Conservation (phyloP, 441 rosid species). For the Erodium trifolium region DNA sequence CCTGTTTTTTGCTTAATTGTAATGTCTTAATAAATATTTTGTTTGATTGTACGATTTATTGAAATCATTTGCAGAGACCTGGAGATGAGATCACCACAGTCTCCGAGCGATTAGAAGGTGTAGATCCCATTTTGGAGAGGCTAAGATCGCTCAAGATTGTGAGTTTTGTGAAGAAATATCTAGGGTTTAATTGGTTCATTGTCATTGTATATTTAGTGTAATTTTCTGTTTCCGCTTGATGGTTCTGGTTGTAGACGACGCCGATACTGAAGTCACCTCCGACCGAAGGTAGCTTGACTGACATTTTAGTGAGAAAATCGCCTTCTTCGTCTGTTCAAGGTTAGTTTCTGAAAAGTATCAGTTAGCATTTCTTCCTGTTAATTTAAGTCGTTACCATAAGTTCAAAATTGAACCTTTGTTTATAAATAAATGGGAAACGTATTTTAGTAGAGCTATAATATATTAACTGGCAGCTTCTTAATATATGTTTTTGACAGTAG, state of each 20-base stretch:
- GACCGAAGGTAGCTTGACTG: conserved; percentile 80
- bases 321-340: conserved; percentile 51
- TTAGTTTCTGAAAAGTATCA: conserved; percentile 18
- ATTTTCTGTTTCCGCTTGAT: background rate
- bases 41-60: background rate
- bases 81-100: conserved; percentile 73
- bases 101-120: conserved; percentile 47
- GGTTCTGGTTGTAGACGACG: conserved; percentile 37
- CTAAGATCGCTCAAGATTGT: conserved; percentile 75
- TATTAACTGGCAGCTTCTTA: background rate
- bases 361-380: background rate
- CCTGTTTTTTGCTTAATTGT: background rate
- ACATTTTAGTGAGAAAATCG: conserved; percentile 76
- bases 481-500: background rate
- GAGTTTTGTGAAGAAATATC: conserved; percentile 17
- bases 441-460: background rate
- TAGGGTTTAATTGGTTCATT: background rate
- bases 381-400: background rate
- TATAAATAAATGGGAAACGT: background rate
- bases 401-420: background rate
- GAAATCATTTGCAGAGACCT: conserved; percentile 22
- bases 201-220: background rate
- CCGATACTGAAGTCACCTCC: conserved; percentile 70
- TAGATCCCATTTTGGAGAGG: conserved; percentile 64
- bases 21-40: background rate